These are phyloP conservation scores for Rhodotorula sp. DNA, from an alignment of 1,284 basidiomycete genomes.

Conservation along the genomic window DNA sequence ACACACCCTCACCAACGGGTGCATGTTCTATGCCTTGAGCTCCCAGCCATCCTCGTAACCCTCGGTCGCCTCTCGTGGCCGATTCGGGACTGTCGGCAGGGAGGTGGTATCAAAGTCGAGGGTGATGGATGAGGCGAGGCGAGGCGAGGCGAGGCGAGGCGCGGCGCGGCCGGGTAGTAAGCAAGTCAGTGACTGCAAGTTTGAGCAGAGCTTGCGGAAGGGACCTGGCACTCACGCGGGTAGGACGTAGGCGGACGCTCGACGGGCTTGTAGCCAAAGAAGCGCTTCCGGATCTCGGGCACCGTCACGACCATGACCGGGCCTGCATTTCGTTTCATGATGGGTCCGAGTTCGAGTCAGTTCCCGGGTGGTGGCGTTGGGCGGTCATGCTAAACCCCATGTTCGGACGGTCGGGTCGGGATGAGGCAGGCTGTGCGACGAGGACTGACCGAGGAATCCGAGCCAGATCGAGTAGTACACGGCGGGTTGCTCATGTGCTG, in stretches of 20 bases:
- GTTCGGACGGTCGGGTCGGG: background rate
- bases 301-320: conserved; percentile 72
- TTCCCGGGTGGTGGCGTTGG: background rate
- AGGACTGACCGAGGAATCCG: conserved; percentile 54
- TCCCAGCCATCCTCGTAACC: conserved; percentile 43
- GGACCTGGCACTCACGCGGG: conserved; percentile 82
- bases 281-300: conserved; percentile 70
- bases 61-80: conserved; percentile 36
- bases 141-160: conserved; percentile 50
- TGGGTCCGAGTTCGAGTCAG: background rate
- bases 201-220: too few relatives aligned
- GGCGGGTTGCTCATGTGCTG: conserved; percentile 87
- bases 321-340: conserved; percentile 54
- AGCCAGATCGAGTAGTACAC: conserved; percentile 83
- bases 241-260: conserved; percentile 78
- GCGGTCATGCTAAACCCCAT: background rate
- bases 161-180: background rate
- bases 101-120: too few relatives aligned
- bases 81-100: conserved; percentile 37
- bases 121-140: background rate
- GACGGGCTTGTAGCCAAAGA: conserved; percentile 67
- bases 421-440: background rate
- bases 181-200: background rate
- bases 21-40: conserved; percentile 17
- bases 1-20: background rate